phyloP scores from a whole-genome alignment of 106 monocot genomes.

The Dendrobium chrysotoxum region DNA sequence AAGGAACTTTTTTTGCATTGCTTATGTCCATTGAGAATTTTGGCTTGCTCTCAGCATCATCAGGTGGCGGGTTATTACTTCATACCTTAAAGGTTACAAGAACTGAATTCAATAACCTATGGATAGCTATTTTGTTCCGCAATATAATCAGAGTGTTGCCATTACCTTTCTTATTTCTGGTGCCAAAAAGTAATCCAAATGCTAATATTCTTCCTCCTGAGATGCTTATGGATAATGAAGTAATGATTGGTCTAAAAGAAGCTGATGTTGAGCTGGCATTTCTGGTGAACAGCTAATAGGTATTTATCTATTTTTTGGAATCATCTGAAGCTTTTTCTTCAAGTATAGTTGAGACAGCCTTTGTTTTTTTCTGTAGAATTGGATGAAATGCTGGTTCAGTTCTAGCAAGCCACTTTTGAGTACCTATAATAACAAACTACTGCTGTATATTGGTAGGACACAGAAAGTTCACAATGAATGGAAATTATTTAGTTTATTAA shows the following conservation, averaged over 20 bases:
- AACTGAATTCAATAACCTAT: constrained; percentile 55
- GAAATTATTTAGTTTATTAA: not conserved
- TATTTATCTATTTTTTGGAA: not conserved
- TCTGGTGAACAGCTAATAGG: constrained; percentile 30
- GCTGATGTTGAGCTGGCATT: constrained; percentile 43
- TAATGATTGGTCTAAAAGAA: constrained; percentile 16
- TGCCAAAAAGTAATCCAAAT: constrained; percentile 57
- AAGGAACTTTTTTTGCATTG: constrained; percentile 87
- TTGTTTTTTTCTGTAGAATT: not conserved
- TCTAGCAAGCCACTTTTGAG: not conserved
- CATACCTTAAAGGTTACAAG: constrained; percentile 60
- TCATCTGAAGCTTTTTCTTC: not conserved
- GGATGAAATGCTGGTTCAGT: not conserved
- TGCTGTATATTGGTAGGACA: not conserved
- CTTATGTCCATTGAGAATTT: constrained; percentile 80
- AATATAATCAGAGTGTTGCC: constrained; percentile 56
- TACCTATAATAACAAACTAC: not conserved
- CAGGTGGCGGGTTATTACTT: constrained; percentile 70
- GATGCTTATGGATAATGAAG: constrained; percentile 20
- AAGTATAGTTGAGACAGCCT: not conserved
- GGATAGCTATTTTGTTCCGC: constrained; percentile 59
- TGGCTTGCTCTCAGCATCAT: constrained; percentile 63
- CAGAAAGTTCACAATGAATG: not conserved
- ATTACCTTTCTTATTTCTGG: constrained; percentile 45
- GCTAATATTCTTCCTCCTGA: constrained; percentile 61